Conservation (phyloP, 2,329 filamentous ascomycete species). For the Penicillium freii region DNA sequence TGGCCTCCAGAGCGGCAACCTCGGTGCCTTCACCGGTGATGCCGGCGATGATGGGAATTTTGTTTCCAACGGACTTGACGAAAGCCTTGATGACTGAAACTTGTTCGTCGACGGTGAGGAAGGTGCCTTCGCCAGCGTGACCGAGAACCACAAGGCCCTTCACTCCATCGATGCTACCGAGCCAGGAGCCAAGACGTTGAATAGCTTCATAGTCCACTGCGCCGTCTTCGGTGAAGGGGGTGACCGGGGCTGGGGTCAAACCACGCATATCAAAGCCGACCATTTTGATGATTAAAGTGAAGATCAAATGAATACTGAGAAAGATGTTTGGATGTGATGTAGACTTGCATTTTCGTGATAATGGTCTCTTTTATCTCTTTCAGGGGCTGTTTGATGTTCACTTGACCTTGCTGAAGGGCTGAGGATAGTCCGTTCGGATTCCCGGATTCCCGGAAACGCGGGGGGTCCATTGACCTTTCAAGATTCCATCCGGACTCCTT, state of each 20-base stretch:
- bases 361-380: background rate
- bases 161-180: constrained; percentile 52
- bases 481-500: background rate
- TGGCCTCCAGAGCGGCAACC: constrained; percentile 52
- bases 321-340: background rate
- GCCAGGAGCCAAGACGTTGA: constrained; percentile 54
- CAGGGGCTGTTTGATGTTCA: background rate
- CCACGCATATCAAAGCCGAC: constrained; percentile 48
- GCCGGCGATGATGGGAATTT: constrained; percentile 53
- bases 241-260: constrained; percentile 53
- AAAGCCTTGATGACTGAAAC: constrained; percentile 52
- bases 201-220: constrained; percentile 53
- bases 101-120: constrained; percentile 53
- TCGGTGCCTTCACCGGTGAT: constrained; percentile 56
- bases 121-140: constrained; percentile 56
- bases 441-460: background rate
- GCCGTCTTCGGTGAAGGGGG: constrained; percentile 51
- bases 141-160: constrained; percentile 55
- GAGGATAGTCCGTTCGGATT: background rate
- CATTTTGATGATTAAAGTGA: constrained; percentile 15
- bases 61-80: constrained; percentile 52
- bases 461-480: background rate
- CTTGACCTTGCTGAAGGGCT: background rate
- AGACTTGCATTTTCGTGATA: background rate
- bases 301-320: background rate